Evolutionary conservation across 495 filamentous ascomycete species (phyloP).

Genomic region (Penicillium antarcticum): DNA sequence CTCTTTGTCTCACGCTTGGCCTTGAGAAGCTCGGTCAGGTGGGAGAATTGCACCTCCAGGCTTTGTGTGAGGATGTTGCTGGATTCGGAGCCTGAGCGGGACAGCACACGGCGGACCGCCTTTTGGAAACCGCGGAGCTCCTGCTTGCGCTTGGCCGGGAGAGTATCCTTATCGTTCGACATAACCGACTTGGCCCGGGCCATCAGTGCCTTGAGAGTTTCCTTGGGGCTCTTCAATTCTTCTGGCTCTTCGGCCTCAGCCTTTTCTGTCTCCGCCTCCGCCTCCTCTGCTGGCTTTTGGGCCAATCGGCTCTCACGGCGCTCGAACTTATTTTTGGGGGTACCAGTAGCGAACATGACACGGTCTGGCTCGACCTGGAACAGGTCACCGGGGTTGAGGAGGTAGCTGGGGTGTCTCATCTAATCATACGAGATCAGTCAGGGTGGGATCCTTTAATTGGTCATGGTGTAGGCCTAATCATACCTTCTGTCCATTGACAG

Average conservation of each 20-base stretch:
- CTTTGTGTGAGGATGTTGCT: constrained; percentile 43
- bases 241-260: constrained; percentile 19
- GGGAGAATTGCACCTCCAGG: constrained; percentile 51
- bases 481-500: constrained; percentile 94
- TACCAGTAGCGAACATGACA: constrained; percentile 84
- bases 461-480: constrained; percentile 2
- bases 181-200: constrained; percentile 53
- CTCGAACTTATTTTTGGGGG: constrained; percentile 55
- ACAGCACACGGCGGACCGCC: constrained; percentile 51
- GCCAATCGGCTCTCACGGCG: constrained; percentile 37
- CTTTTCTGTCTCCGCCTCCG: constrained; percentile 18
- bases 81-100: constrained; percentile 42
- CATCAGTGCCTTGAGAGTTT: constrained; percentile 50
- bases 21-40: constrained; percentile 40
- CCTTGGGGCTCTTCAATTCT: constrained; percentile 31
- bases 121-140: constrained; percentile 57
- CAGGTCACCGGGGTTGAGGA: constrained; percentile 95
- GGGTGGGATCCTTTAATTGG: not conserved
- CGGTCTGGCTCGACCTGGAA: constrained; percentile 90
- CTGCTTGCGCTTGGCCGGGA: constrained; percentile 60
- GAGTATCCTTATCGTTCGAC: constrained; percentile 41
- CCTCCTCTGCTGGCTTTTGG: constrained; percentile 22
- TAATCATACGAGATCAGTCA: constrained; percentile 29
- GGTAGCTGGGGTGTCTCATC: constrained; percentile 92
- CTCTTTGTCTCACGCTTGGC: constrained; percentile 34